Evolutionary conservation across 2,329 filamentous ascomycete species (phyloP).

Genomic region (Coleophoma cylindrospora): DNA sequence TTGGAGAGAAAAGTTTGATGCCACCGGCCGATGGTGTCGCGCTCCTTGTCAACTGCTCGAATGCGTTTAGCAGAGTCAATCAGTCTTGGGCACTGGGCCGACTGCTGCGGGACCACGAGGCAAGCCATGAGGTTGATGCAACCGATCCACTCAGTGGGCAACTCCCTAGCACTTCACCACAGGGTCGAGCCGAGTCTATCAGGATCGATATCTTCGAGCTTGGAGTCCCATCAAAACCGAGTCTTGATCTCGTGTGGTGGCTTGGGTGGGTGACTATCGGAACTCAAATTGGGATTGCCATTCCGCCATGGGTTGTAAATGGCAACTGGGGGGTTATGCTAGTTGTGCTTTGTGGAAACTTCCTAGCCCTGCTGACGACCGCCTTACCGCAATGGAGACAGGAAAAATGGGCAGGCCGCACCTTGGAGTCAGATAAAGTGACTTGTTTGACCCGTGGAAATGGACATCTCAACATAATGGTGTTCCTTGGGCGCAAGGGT

Average conservation of each 20-base stretch:
- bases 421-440: no score
- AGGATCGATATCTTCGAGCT: conserved; percentile 7
- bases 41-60: conserved; percentile 8
- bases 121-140: not conserved
- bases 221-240: not conserved
- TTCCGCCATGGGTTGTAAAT: conserved; percentile 7
- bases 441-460: no score
- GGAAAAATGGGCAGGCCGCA: no score
- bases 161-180: conserved; percentile 11
- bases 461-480: no score
- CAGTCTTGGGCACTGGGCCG: conserved; percentile 7
- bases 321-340: conserved; percentile 10
- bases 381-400: no score
- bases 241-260: conserved; percentile 2
- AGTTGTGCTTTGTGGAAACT: no score
- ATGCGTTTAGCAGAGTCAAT: conserved; percentile 5
- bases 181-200: conserved; percentile 1
- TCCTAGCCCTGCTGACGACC: no score
- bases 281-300: conserved; percentile 9
- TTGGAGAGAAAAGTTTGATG: no score
- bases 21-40: no score
- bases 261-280: conserved; percentile 2
- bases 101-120: not conserved
- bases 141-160: conserved; percentile 2
- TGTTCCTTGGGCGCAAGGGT: no score